Percentiles rank a stretch among this genome's conserved stretches.
phyloP scores from a whole-genome alignment of 495 filamentous ascomycete species.

The Podospora pseudoanserina region DNA sequence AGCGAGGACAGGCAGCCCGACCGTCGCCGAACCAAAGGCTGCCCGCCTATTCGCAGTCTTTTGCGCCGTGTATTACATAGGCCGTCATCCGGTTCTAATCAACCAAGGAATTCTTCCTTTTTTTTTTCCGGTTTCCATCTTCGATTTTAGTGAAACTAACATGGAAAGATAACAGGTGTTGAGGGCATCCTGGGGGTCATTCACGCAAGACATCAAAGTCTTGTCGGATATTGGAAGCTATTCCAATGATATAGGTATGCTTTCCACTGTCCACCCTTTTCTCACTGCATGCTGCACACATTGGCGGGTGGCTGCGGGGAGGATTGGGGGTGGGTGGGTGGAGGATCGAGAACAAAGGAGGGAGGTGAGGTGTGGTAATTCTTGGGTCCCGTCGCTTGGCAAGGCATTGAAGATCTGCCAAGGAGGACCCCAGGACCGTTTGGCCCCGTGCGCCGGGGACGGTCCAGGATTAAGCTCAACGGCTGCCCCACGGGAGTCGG shows the following conservation, averaged over 20 bases:
- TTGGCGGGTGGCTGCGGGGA: constrained; percentile 40
- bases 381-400: not conserved
- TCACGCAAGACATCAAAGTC: not conserved
- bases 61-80: constrained; percentile 9
- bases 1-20: constrained; percentile 17
- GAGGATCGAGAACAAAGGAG: no score
- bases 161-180: not conserved
- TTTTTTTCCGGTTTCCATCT: constrained; percentile 5
- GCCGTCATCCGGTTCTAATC: constrained; percentile 22
- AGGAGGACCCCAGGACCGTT: not conserved
- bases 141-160: constrained; percentile 8
- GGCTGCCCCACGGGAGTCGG: not conserved
- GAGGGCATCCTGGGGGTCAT: constrained; percentile 1
- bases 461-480: constrained; percentile 1
- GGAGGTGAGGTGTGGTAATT: not conserved
- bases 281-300: constrained; percentile 41
- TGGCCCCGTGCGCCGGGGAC: not conserved
- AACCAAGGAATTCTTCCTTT: constrained; percentile 4
- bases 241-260: not conserved
- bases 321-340: constrained; percentile 19
- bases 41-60: not conserved
- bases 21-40: constrained; percentile 10
- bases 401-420: not conserved
- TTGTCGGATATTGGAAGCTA: not conserved
- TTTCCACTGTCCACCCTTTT: constrained; percentile 34